phyloP scores from a whole-genome alignment of 306 rosid genomes.

The Dalbergia cochinchinensis region DNA sequence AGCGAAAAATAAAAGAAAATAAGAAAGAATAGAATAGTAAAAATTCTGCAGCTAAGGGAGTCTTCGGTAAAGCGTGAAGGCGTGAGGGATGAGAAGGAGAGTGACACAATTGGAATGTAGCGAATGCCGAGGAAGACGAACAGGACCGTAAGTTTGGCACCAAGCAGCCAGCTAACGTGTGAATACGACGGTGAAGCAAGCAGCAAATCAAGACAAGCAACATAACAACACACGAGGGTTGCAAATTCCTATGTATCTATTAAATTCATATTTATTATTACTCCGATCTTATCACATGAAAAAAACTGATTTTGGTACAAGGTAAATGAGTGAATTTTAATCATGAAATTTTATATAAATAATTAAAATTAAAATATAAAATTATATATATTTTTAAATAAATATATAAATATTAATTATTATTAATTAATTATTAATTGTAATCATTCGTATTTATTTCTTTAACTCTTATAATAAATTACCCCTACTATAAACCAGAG shows the following conservation, averaged over 20 bases:
- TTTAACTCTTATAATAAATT: no score
- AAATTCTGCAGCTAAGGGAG: not conserved
- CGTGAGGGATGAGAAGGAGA: not conserved
- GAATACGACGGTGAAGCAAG: not conserved
- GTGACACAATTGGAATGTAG: not conserved
- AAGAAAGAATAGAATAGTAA: not conserved
- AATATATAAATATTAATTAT: no score
- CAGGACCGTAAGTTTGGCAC: slow-evolving; percentile 26
- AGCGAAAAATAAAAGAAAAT: not conserved
- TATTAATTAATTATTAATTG: no score
- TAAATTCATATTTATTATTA: no score
- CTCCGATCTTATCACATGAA: no score
- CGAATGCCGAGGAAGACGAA: not conserved
- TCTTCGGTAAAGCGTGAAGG: not conserved
- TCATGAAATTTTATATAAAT: no score
- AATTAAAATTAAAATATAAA: no score
- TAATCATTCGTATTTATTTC: no score
- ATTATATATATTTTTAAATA: no score
- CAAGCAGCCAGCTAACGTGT: slow-evolving; percentile 2
- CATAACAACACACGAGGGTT: not conserved
- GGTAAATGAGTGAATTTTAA: no score
- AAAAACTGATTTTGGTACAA: no score
- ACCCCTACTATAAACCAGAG: no score
- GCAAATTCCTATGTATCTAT: not conserved
- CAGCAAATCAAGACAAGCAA: slow-evolving; percentile 1